Conservation (phyloP, 345 rosid species). For the Cardamine resedifolia region DNA sequence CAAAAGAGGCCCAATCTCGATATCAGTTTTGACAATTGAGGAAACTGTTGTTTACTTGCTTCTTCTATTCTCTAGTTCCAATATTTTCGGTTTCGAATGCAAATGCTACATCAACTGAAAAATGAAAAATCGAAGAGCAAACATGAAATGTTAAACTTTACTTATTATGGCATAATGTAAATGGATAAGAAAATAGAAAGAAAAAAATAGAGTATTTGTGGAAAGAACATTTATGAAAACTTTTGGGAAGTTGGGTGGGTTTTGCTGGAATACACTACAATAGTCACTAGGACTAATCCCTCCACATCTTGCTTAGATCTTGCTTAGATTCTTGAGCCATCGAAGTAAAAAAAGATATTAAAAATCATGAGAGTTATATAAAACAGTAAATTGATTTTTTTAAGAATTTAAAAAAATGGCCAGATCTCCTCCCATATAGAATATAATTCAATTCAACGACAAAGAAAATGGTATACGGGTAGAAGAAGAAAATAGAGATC, state of each 20-base stretch:
- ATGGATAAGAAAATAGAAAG: background rate
- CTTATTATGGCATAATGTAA: background rate
- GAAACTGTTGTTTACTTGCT: background rate
- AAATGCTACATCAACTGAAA: background rate
- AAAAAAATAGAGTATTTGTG: background rate
- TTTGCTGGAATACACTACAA: slow-evolving; percentile 30
- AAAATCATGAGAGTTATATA: slow-evolving; percentile 1
- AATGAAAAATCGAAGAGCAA: background rate
- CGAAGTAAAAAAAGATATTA: background rate
- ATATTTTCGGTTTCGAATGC: background rate
- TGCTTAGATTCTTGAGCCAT: slow-evolving; percentile 34
- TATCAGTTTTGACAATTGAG: background rate
- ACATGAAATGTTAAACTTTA: background rate
- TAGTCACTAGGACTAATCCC: background rate
- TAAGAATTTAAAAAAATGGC: background rate
- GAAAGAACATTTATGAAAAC: slow-evolving; percentile 3
- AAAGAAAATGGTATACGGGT: background rate
- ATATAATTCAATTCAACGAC: slow-evolving; percentile 7
- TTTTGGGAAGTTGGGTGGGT: slow-evolving; percentile 17
- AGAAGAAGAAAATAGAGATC: background rate
- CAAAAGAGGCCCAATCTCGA: background rate
- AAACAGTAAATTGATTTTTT: background rate
- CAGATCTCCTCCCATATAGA: background rate
- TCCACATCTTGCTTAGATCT: too few species aligned
- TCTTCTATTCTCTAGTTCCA: background rate